Base-by-base conservation (phyloP, 371 early-diverging fungal genomes). In the Mortierella sp. region DNA sequence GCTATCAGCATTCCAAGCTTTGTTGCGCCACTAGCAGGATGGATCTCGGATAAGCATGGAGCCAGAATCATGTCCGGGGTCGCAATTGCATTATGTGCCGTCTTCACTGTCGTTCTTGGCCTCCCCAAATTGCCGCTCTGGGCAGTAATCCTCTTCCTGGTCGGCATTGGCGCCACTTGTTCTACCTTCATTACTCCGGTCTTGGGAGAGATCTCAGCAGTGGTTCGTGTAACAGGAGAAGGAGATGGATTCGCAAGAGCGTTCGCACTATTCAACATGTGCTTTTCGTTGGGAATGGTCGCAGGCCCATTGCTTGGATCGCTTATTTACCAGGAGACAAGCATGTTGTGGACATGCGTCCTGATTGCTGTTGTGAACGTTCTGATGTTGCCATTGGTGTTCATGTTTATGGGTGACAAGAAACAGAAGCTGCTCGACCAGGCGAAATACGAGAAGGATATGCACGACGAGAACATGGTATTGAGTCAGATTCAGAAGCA, bases 241-340 rank as follows among this genome's bases (percentile, higher is more conserved):
- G 70, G 76, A 2, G 80, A 80, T 39, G 83, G 83, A 12, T 81
- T 77, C 47, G 83, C 80, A 2, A 65, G 79, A 37, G 79, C 79
- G 7, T 83, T 81, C 68, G 83, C 80, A 9, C 16, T 83, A 34
- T 82, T 83, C 55, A 86, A 86, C 55, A 71, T 83, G 54, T 80
- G 80, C 16, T 85, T 83, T 58, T 66, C 67, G 10, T 21, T 72
- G 50, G 73, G 73, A 0, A 72, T 66, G 67, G 67, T 63, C 2
- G 61, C 48, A 8, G 73, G 73, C 0, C 63, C 73, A 6, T 45
- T 72, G 40, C 29, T 72, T 37, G 73, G 67, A 21, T 53, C 73
- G 8, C 12, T 66, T 21, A 57, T 72, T 17, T 72, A 62, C 19
- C 61, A 72, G 21, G 59, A 62, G 56, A 66, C 73, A 22, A 72